phyloP scores from a whole-genome alignment of 2,329 filamentous ascomycete species.

The Penicillium decumbens region DNA sequence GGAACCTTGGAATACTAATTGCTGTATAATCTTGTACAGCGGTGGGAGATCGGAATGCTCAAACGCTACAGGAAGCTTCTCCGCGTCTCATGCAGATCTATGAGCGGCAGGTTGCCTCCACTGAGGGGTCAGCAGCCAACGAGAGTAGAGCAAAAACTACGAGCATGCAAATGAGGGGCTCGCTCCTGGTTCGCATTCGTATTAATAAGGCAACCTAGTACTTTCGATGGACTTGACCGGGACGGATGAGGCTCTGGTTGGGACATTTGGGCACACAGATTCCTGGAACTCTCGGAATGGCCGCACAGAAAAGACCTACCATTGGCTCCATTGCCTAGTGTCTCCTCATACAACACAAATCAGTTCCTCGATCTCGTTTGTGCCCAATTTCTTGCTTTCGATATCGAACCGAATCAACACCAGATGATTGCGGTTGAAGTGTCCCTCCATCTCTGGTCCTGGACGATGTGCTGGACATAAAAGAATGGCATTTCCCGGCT shows the following conservation, averaged over 20 bases:
- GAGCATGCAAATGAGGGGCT: background rate
- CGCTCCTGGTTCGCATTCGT: background rate
- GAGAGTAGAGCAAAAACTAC: background rate
- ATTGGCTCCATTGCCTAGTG: background rate
- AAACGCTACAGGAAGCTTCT: background rate
- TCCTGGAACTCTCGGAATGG: background rate
- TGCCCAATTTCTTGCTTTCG: background rate
- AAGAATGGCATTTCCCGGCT: background rate
- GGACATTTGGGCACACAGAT: background rate
- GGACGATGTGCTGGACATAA: background rate
- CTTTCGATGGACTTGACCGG: background rate
- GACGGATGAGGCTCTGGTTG: background rate
- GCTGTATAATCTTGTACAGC: background rate
- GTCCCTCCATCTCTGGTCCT: background rate
- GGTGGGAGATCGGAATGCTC: background rate
- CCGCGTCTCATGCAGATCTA: background rate
- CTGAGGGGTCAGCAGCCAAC: background rate
- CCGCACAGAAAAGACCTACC: background rate
- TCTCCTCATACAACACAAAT: background rate
- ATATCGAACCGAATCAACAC: background rate
- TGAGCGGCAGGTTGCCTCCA: background rate
- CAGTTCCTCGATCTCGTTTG: background rate
- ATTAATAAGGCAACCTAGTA: background rate
- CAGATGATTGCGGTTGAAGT: background rate
- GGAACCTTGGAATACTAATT: background rate